Base-by-base conservation (phyloP, 768 basidiomycete species). In the Suillus variegatus region DNA sequence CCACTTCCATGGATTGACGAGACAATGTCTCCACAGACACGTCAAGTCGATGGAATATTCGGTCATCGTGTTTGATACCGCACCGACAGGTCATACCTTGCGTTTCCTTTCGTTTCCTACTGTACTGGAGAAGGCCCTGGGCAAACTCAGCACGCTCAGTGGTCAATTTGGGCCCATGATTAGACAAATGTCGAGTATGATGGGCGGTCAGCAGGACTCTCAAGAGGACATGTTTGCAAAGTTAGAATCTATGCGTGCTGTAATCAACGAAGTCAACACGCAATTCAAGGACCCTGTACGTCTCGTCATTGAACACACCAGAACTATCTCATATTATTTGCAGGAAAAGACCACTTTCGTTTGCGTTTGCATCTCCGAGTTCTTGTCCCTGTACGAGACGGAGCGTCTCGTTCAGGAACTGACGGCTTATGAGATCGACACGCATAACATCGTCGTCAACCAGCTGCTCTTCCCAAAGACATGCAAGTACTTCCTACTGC, bases 11-110 rank as follows among this genome's bases (percentile, higher is more conserved):
- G 13, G 20, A 32, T 55, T 46, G 52, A 14, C 64, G 36, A 55
- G 25, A 60, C 58, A 43, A 60, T 14, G 56, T 35, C 16, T 63
- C 10, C 63, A 6, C 71, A 98, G 96, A 77, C 97, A 99, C 77
- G 97, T 99, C 78, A 98, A 99, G 79, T 98, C 97, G 22, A 99
- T 99, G 96, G 90, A 98, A 79, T 99, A 96, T 83, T 97, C 95
- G n/a, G 96, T 97, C 65, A 99, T 99, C 75, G 96, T 99, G 43
- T 99, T 99, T 75, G 97, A 99, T 75, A 99, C 97, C 1, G 97
- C 97, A 43, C 97, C 97, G 2, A 99, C 97, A 4, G 97, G 97
- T 1, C 97, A 99, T 79, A 99, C 97, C 0, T 86, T 99, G 7
- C 94, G 97, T 51, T 99, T 99, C 83, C 82, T 99, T 49, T 97